Evolutionary conservation across 2,329 filamentous ascomycete species (phyloP).

Genomic region (Diaporthe citrichinensis): DNA sequence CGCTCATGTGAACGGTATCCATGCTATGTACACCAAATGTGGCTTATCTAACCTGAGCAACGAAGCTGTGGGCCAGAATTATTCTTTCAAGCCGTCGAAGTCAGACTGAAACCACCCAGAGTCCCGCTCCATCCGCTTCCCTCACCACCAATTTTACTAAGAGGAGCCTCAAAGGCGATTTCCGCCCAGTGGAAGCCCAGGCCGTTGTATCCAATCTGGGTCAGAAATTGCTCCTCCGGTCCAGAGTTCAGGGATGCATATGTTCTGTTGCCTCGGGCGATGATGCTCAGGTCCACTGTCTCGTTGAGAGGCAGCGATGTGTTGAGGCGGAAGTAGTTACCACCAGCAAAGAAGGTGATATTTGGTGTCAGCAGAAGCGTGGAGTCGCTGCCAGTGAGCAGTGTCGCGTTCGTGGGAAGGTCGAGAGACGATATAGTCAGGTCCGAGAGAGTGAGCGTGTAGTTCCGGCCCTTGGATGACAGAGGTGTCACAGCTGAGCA

Average conservation of each 20-base stretch:
- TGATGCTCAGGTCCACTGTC: constrained; percentile 50
- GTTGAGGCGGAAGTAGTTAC: constrained; percentile 54
- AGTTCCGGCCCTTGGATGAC: constrained; percentile 68
- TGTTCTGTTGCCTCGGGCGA: constrained; percentile 51
- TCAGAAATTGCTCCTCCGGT: constrained; percentile 56
- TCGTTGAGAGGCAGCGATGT: constrained; percentile 48
- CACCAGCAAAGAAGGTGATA: constrained; percentile 53
- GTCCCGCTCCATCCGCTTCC: constrained; percentile 51
- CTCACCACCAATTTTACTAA: constrained; percentile 54
- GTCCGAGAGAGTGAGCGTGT: constrained; percentile 63
- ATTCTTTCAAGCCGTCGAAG: constrained; percentile 32
- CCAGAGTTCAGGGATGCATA: constrained; percentile 46
- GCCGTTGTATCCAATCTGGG: constrained; percentile 59
- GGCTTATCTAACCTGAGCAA: not conserved
- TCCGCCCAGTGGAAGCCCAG: constrained; percentile 56
- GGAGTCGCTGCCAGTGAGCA: constrained; percentile 60
- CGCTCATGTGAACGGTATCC: too few species aligned
- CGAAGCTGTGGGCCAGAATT: too few species aligned
- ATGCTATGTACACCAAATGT: not conserved
- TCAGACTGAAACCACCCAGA: constrained; percentile 50
- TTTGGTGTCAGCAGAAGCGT: constrained; percentile 57
- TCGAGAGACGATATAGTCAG: constrained; percentile 52
- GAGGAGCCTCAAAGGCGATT: constrained; percentile 61
- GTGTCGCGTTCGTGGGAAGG: constrained; percentile 52
- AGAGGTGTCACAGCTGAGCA: constrained; percentile 64